These are phyloP conservation scores for Colletotrichum destructivum DNA, from an alignment of 2,329 filamentous ascomycete genomes.

Conservation along the genomic window DNA sequence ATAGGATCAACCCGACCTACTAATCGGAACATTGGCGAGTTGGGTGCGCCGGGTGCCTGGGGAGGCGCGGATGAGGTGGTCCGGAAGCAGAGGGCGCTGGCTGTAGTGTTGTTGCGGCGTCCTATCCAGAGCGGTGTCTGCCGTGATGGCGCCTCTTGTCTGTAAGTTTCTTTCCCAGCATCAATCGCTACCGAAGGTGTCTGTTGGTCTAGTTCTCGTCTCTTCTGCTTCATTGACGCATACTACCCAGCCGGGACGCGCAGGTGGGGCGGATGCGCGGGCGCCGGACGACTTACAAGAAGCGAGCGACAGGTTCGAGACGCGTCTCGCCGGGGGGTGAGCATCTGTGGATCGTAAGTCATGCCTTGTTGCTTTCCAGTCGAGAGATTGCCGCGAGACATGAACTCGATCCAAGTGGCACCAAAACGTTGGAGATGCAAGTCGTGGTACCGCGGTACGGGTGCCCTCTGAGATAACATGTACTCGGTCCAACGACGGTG, in stretches of 20 bases:
- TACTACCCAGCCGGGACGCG: not conserved
- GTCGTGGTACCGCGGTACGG: conserved; percentile 14
- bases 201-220: not conserved
- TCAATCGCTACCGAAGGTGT: not conserved
- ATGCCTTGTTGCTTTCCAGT: conserved; percentile 31
- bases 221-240: conserved; percentile 25
- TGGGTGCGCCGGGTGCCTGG: not conserved
- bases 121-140: conserved; percentile 8
- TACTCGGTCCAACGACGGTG: not conserved
- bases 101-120: conserved; percentile 13
- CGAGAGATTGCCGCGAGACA: conserved; percentile 31
- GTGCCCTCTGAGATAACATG: not conserved
- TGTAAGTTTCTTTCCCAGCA: conserved; percentile 26
- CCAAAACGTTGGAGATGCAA: conserved; percentile 14
- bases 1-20: conserved; percentile 15
- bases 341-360: conserved; percentile 5
- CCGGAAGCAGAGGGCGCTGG: conserved; percentile 29
- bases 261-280: conserved; percentile 31
- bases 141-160: conserved; percentile 13
- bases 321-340: conserved; percentile 36
- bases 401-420: conserved; percentile 16
- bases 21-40: conserved; percentile 8
- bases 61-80: conserved; percentile 24
- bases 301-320: conserved; percentile 38
- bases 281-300: conserved; percentile 29